Evolutionary conservation across 306 rosid species (phyloP), one percentile per base, ranked within the genome.

Genomic region (Biancaea sappan): DNA sequence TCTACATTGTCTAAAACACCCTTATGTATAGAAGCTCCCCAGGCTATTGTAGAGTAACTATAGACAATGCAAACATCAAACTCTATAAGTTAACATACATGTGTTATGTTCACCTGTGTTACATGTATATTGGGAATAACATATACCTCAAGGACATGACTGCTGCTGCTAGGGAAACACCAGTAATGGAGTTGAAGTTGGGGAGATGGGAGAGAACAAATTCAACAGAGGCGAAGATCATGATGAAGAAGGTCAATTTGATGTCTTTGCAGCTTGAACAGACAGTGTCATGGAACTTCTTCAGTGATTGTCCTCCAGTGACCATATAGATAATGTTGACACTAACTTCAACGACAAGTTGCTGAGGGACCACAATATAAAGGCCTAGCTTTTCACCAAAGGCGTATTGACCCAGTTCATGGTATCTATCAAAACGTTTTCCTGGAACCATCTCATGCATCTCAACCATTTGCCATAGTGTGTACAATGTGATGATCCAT

Each of bases 401-500:
- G 3, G 96, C 96, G 59, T 89, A 60, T 22, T 93, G 98, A 2
- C 98, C 95, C 57, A 93, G 47, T 60, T 93, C 96, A 71, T 93
- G 98, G 73, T 93, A 87, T 66, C 97, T 80, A 53, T 93, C 93
- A 34, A 91, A 93, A 37, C 97, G 77, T 66, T 78, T 91, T 35
- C 97, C 93, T 0, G 97, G 96, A 37, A 90, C 91, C 90, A 87
- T 91, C 67, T 93, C 98, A 57, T 90, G 98, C 96, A 92, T 92
- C 81, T 90, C 84, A 54, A 90, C 90, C 96, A 92, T 92, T 84
- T 90, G 93, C 93, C 95, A 93, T 0, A 90, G 54, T 8, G 93
- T 93, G 87, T 84, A 90, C 0, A 90, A 34, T 3, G 96, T 87
- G 60, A 93, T 75, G 22, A 88, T 81, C 95, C 96, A 87, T 62